phyloP scores from a whole-genome alignment of 1,139 yeast species.

The Taphrina sp. region DNA sequence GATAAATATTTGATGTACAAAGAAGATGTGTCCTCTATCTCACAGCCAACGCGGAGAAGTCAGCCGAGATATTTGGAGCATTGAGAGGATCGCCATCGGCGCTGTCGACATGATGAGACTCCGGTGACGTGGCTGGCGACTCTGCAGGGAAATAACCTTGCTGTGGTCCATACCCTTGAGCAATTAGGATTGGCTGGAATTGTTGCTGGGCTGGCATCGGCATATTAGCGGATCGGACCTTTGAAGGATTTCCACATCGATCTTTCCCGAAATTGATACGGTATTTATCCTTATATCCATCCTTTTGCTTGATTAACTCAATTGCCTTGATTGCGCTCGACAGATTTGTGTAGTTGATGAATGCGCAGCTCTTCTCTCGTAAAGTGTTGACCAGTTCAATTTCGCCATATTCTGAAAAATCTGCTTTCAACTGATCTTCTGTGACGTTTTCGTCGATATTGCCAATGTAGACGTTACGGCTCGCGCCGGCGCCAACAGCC shows the following conservation, averaged over 20 bases:
- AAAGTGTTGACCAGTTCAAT: constrained; percentile 90
- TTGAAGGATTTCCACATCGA: constrained; percentile 53
- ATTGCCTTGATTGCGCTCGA: constrained; percentile 84
- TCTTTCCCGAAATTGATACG: constrained; percentile 89
- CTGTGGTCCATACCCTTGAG: background rate
- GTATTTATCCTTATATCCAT: constrained; percentile 49
- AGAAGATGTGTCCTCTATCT: too few relatives aligned
- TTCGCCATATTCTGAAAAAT: constrained; percentile 81
- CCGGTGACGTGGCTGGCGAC: too few relatives aligned
- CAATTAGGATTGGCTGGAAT: constrained; percentile 1
- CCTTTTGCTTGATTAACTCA: constrained; percentile 57
- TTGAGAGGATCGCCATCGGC: too few relatives aligned
- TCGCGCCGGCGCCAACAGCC: constrained; percentile 92
- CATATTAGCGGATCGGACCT: background rate
- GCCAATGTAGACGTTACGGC: constrained; percentile 88
- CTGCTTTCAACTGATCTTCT: constrained; percentile 64
- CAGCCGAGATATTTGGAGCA: too few relatives aligned
- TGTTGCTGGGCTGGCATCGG: background rate
- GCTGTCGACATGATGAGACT: too few relatives aligned
- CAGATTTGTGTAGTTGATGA: constrained; percentile 85
- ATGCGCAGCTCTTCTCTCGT: constrained; percentile 82
- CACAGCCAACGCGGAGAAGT: too few relatives aligned
- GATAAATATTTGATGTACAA: too few relatives aligned
- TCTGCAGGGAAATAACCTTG: constrained; percentile 9
- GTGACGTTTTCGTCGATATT: constrained; percentile 57